A percentile compares a stretch with the other conserved stretches of the same genome.
Conservation (phyloP, 805 yeast genomes). For the Starmerella vaccinii region DNA sequence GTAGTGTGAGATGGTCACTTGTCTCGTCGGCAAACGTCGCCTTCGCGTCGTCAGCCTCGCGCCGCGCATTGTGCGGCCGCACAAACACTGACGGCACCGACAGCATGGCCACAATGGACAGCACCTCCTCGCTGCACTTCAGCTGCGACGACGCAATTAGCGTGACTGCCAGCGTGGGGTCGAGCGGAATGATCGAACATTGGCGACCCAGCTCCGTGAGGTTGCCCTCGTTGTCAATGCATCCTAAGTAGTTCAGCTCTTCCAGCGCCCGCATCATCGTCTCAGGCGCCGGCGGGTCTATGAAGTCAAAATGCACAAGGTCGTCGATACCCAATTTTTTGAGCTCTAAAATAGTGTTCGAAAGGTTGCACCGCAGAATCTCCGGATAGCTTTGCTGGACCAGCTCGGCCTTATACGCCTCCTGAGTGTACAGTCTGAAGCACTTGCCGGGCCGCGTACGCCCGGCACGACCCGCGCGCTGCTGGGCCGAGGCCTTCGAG, state of each 20-base stretch:
- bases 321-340: conserved; percentile 93
- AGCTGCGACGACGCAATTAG: conserved; percentile 78
- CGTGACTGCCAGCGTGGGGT: conserved; percentile 91
- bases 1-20: conserved; percentile 86
- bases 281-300: conserved; percentile 99
- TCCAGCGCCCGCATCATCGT: conserved; percentile 99
- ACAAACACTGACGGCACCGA: conserved; percentile 93
- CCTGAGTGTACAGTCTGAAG: conserved; percentile 91
- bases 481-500: conserved; percentile 95
- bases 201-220: conserved; percentile 79
- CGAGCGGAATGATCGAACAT: conserved; percentile 89
- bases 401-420: conserved; percentile 85
- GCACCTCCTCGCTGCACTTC: conserved; percentile 77
- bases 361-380: conserved; percentile 78
- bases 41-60: conserved; percentile 86
- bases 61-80: conserved; percentile 78
- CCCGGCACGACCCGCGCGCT: conserved; percentile 99
- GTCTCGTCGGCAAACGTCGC: conserved; percentile 80
- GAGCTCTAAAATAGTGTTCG: conserved; percentile 83
- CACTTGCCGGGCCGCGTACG: conserved; percentile 98
- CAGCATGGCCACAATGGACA: conserved; percentile 78
- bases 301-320: conserved; percentile 92
- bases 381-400: conserved; percentile 96
- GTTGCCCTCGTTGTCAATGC: conserved; percentile 86
- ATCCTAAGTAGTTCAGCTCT: conserved; percentile 80